phyloP scores from a whole-genome alignment of 1,284 basidiomycete species.

The Wolfiporia cocos region DNA sequence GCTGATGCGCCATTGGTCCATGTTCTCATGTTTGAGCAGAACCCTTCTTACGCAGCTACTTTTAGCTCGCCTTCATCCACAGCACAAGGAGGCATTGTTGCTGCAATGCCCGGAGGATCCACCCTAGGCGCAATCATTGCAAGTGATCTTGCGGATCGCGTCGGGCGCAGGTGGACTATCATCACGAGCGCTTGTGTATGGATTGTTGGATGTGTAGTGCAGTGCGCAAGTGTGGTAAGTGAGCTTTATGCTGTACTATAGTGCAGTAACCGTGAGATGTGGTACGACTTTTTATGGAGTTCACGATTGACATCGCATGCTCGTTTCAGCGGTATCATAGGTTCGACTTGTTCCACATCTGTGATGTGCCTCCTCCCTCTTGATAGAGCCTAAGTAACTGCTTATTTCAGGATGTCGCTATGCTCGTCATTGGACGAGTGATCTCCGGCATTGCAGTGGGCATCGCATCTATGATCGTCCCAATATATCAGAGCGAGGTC shows the following conservation, averaged over 20 bases:
- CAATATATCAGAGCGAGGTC: constrained; percentile 61
- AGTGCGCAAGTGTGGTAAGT: constrained; percentile 54
- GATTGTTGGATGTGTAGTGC: constrained; percentile 66
- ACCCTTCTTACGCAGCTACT: constrained; percentile 44
- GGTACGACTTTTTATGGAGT: too few relatives aligned
- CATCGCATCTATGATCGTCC: constrained; percentile 34
- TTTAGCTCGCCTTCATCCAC: constrained; percentile 45
- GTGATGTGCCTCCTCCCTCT: too few relatives aligned
- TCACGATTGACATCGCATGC: too few relatives aligned
- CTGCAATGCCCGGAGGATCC: constrained; percentile 71
- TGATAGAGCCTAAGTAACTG: too few relatives aligned
- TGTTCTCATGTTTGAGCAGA: constrained; percentile 29
- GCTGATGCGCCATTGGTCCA: background rate
- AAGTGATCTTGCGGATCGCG: constrained; percentile 52
- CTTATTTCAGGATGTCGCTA: constrained; percentile 45
- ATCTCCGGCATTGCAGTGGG: constrained; percentile 35
- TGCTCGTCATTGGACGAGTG: constrained; percentile 41
- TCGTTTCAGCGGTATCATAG: too few relatives aligned
- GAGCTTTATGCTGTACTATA: too few relatives aligned
- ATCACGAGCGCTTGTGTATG: constrained; percentile 63
- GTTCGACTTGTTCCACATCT: too few relatives aligned
- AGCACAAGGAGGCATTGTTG: constrained; percentile 71
- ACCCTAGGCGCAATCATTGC: constrained; percentile 57
- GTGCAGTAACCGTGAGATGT: too few relatives aligned
- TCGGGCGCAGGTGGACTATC: constrained; percentile 63